These are phyloP conservation scores for Suaeda aralocaspica DNA, from an alignment of 148 eudicot species.

Conservation along the genomic window DNA sequence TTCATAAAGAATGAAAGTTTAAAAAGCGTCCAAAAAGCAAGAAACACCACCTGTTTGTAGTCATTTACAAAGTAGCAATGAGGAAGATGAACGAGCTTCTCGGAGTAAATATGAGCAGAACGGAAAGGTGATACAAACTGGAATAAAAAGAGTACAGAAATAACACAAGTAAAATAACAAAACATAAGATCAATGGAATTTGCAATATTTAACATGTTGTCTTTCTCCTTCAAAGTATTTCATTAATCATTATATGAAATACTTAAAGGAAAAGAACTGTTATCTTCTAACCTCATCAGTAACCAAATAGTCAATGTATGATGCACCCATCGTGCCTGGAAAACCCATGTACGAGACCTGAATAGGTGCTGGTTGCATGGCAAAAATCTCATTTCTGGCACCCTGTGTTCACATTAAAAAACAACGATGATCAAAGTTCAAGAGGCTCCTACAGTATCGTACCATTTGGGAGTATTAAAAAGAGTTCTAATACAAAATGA, in stretches of 20 bases:
- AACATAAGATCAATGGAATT: neutral
- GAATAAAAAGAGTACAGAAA: slow-evolving; percentile 10
- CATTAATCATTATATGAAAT: neutral
- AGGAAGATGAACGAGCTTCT: slow-evolving; percentile 93
- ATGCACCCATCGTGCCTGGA: slow-evolving; percentile 96
- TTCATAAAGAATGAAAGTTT: neutral
- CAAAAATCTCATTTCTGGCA: slow-evolving; percentile 94
- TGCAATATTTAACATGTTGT: neutral
- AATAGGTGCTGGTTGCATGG: slow-evolving; percentile 96
- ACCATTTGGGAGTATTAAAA: neutral
- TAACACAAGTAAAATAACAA: neutral
- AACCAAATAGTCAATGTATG: slow-evolving; percentile 84
- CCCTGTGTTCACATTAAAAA: slow-evolving; percentile 44
- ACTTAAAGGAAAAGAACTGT: neutral
- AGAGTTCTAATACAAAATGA: neutral
- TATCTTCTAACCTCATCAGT: slow-evolving; percentile 71
- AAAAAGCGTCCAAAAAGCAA: neutral
- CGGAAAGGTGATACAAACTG: slow-evolving; percentile 87
- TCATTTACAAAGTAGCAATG: slow-evolving; percentile 94
- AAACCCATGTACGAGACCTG: slow-evolving; percentile 99
- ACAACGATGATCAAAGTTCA: neutral
- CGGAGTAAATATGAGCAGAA: slow-evolving; percentile 76
- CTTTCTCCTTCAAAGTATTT: neutral
- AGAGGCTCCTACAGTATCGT: neutral
- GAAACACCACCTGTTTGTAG: slow-evolving; percentile 72